Base-by-base conservation (phyloP, 352 stramenopile species). In the Blastocystis sp. region DNA sequence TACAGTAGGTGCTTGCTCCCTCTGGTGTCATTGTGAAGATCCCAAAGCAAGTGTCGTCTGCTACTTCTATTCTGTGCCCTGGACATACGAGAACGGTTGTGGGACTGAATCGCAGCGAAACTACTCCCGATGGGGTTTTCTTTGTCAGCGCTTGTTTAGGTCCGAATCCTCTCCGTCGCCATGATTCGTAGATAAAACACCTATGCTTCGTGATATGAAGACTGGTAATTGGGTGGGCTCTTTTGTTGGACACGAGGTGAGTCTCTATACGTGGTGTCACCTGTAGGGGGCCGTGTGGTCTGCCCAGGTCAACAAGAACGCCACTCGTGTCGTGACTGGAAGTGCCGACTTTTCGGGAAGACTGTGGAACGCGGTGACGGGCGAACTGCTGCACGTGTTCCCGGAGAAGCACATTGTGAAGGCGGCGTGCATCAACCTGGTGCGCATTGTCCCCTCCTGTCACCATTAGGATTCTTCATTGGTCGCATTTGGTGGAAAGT, bases 321-420 rank as follows among this genome's bases (percentile, higher is more conserved):
- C 90, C 0, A 90, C 91, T 45, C 93, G 92, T 40, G 92, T 92
- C 0, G 93, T 92, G 23, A 95, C 93, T 1, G 93, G 92, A 62
- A 94, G 92, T 77, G 93, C 92, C 21, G 93, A 96, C 89, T 95
- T 95, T 71, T 92, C 89, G 17, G 93, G 93, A 76, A 95, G 94
- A 87, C 88, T 96, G 21, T 96, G 93, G 93, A 92, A 96, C 89
- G 93, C 93, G 7, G 84, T 93, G 23, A 94, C 93, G 64, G 93
- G 93, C 76, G 92, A 95, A 28, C 89, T 92, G 2, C 86, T 95
- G 62, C 93, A 92, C 4, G 93, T 92, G 10, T 92, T 94, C 17
- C 93, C 94, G 82, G 92, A 95, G 90, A 93, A 94, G 86, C 93
- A 95, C 90, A 92, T 96, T 67, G 93, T 96, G 82, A 96, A 95